These are phyloP conservation scores for Aegilops speltoides DNA, from an alignment of 176 grass and related monocot species.

Conservation along the genomic window DNA sequence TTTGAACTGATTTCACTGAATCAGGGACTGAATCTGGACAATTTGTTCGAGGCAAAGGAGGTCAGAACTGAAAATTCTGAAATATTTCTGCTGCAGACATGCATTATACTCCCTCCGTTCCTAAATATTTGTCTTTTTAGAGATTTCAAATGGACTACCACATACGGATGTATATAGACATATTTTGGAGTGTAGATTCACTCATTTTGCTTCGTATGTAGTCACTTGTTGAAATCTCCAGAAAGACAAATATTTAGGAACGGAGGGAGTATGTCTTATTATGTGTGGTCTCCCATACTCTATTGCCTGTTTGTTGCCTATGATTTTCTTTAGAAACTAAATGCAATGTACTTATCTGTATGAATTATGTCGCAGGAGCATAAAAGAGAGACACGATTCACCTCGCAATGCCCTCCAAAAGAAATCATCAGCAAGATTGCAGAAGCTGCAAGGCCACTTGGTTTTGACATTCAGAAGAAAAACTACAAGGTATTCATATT, in stretches of 20 bases:
- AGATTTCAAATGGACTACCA: no score
- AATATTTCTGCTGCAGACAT: background rate
- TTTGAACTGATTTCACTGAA: constrained; percentile 98
- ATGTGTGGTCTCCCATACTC: background rate
- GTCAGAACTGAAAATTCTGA: constrained; percentile 26
- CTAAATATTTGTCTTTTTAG: no score
- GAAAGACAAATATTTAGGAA: no score
- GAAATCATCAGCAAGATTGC: constrained; percentile 95
- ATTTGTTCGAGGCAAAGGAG: constrained; percentile 88
- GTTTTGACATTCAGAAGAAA: constrained; percentile 96
- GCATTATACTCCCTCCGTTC: no score
- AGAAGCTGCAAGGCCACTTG: constrained; percentile 96
- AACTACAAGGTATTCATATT: constrained; percentile 78
- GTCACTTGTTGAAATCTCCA: no score
- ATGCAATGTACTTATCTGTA: constrained; percentile 1
- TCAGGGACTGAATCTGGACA: constrained; percentile 88
- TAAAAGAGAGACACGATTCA: constrained; percentile 96
- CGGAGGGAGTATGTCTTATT: background rate
- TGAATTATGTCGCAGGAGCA: constrained; percentile 61
- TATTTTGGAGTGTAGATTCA: no score
- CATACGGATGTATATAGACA: no score
- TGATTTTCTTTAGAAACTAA: background rate
- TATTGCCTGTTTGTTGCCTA: background rate
- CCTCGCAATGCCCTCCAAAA: constrained; percentile 80
- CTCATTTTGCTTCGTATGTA: no score